Base-by-base conservation (phyloP, 495 filamentous ascomycete species). In the Penicillium roqueforti region DNA sequence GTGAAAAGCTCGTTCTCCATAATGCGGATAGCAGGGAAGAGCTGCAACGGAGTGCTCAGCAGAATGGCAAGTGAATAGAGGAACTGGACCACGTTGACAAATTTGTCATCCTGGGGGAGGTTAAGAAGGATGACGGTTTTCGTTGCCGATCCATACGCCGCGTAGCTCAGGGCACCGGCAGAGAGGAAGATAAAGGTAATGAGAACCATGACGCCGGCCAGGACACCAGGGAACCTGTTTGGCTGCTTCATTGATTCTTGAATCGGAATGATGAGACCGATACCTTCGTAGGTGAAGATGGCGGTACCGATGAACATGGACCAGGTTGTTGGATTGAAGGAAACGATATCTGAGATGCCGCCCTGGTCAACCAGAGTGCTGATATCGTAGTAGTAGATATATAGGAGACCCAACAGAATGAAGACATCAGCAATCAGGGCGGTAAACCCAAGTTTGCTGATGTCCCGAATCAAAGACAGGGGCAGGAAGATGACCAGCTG, bases 281-380 rank as follows among this genome's bases (percentile, higher is more conserved):
- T 91, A 18, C 93, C 93, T 65, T 98, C 93, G 58, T 96, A 98
- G 5, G 93, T 98, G 76, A 98, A 98, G 59, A 98, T 97, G 18
- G 93, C 95, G 7, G 93, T 97, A 58, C 93, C 93, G 61, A 98
- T 97, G 69, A 97, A 96, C 31, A 97, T 82, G 0, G 92, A 96
- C 93, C 93, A 98, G 61, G 87, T 83, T 19, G 84, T 79, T 4
- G 83, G 71, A 73, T 98, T 98, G 78, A 98, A 97, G 54, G 83
- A 72, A 51, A 84, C 77, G 60, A 97, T 87, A 66, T 97, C 93
- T 0, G 90, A 78, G 11, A 95, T 68, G 7, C 92, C 92, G 39
- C 87, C 70, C n/a, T 87, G 83, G 42, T 67, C 71, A 23, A 83
- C 81, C 32, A 97, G 83, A n/a, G 91, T 95, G 47, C 85, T 76